Conservation (phyloP, 129 eudicot species). For the Flaveria linearis region DNA sequence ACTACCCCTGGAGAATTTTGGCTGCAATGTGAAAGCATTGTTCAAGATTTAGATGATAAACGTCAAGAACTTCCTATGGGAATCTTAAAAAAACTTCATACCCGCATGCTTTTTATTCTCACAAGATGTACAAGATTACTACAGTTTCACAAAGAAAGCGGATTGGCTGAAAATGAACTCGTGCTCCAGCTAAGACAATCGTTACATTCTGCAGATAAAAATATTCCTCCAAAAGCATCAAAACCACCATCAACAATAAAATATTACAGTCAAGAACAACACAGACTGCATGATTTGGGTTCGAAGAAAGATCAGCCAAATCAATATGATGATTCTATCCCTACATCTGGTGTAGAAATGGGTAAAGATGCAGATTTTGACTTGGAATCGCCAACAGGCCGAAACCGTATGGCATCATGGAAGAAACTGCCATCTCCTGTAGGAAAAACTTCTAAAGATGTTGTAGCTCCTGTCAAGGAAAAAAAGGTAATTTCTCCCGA, state of each 20-base stretch:
- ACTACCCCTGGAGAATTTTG: constrained; percentile 93
- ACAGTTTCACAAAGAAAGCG: constrained; percentile 97
- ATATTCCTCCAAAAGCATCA: constrained; percentile 47
- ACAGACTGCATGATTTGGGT: constrained; percentile 28
- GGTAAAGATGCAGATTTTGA: constrained; percentile 49
- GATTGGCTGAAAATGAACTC: constrained; percentile 85
- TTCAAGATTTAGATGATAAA: constrained; percentile 91
- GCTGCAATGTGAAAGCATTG: constrained; percentile 98
- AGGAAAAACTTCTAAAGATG: constrained; percentile 60
- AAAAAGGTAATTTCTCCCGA: constrained; percentile 48
- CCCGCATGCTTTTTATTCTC: constrained; percentile 98
- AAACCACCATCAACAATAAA: constrained; percentile 53
- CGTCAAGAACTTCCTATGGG: constrained; percentile 98
- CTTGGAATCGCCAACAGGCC: constrained; percentile 41
- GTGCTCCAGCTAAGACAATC: constrained; percentile 76
- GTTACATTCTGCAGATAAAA: constrained; percentile 63
- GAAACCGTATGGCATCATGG: constrained; percentile 92
- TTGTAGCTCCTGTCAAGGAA: constrained; percentile 28
- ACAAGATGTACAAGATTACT: constrained; percentile 92
- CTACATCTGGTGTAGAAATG: constrained; percentile 33
- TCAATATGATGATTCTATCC: not conserved
- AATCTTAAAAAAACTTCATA: constrained; percentile 84
- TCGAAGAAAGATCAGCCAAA: constrained; percentile 54
- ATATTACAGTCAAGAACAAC: constrained; percentile 94
- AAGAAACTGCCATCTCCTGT: constrained; percentile 74